Percentiles rank a stretch among this genome's conserved stretches.
phyloP scores from a whole-genome alignment of 2,329 filamentous ascomycete species.

The Scleromitrula shiraiana region DNA sequence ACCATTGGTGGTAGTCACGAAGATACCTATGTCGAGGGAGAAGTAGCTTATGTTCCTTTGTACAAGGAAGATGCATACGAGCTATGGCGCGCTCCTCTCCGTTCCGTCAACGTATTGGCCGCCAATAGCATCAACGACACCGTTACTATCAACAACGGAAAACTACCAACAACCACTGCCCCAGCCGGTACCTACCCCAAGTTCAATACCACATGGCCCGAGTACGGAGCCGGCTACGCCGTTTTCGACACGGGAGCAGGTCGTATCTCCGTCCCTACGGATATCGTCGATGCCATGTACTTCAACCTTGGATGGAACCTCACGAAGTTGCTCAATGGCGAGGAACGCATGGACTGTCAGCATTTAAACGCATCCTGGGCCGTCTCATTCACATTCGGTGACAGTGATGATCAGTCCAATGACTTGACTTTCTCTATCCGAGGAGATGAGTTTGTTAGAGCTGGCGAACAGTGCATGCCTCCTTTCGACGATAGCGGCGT shows the following conservation, averaged over 20 bases:
- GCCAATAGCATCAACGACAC: neutral
- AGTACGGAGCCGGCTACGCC: neutral
- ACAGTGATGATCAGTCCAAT: neutral
- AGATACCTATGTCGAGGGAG: constrained; percentile 1
- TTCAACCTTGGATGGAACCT: neutral
- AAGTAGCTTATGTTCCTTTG: neutral
- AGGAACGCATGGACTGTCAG: neutral
- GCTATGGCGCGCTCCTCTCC: neutral
- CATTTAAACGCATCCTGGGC: constrained; percentile 4
- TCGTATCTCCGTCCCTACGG: neutral
- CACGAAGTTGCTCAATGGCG: neutral
- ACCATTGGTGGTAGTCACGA: constrained; percentile 4
- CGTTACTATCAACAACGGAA: neutral
- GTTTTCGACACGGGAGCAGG: constrained; percentile 8
- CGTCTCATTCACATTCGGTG: constrained; percentile 1
- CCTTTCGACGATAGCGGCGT: neutral
- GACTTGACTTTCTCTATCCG: neutral
- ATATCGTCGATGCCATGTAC: neutral
- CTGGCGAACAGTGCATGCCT: neutral
- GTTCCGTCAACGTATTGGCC: neutral
- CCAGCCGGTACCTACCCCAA: neutral
- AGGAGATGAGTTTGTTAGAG: neutral
- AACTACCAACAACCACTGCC: neutral
- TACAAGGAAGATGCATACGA: neutral
- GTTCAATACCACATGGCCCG: neutral